phyloP scores from a whole-genome alignment of 2,329 filamentous ascomycete species.

The Drechslerella dactyloides region DNA sequence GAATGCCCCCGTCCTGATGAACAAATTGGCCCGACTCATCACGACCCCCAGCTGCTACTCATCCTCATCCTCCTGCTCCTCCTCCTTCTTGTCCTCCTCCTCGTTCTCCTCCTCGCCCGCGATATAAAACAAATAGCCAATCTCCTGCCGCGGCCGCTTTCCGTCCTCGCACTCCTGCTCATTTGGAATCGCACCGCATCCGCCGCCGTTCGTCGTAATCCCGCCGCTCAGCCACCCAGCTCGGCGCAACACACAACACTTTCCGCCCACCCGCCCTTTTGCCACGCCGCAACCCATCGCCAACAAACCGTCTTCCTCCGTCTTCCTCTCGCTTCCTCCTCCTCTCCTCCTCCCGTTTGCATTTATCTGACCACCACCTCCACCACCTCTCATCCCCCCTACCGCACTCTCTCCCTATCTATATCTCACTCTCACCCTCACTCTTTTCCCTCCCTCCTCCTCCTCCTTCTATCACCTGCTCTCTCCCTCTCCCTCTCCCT shows the following conservation, averaged over 20 bases:
- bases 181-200: not conserved
- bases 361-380: slow-evolving; percentile 9
- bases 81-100: too few relatives aligned
- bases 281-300: not conserved
- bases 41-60: too few relatives aligned
- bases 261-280: slow-evolving; percentile 1
- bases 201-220: not conserved
- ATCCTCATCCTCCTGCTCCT: too few relatives aligned
- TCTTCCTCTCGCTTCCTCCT: not conserved
- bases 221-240: not conserved
- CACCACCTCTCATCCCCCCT: not conserved
- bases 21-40: too few relatives aligned
- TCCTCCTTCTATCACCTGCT: not conserved
- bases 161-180: not conserved
- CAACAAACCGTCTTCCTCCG: too few relatives aligned
- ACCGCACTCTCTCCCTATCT: not conserved
- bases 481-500: not conserved
- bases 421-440: slow-evolving; percentile 1
- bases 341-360: not conserved
- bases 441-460: not conserved
- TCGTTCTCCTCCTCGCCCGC: not conserved
- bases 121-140: too few relatives aligned
- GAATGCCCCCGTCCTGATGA: too few relatives aligned
- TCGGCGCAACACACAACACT: slow-evolving; percentile 3
- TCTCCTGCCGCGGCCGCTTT: too few relatives aligned